Base-by-base conservation (phyloP, 2,329 filamentous ascomycete genomes). In the Triangularia setosa region DNA sequence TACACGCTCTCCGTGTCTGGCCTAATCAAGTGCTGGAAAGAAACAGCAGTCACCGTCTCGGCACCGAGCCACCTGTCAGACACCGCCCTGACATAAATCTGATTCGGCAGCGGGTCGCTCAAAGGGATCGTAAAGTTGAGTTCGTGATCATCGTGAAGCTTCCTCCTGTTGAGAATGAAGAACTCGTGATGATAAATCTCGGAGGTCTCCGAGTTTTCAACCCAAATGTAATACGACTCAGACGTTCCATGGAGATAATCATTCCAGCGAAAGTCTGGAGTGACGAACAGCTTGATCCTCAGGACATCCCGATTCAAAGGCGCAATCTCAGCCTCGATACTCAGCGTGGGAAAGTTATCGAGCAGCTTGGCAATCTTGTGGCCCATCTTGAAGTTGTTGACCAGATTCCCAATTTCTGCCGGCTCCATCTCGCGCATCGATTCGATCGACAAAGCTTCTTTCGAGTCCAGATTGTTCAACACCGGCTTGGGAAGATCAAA, bases 141-240 rank as follows among this genome's bases (percentile, higher is more conserved):
- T 77, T 99, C 95, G 71, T 99, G 95, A n/a, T 95, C 91, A 74
- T 98, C 93, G 69, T 96, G 87, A 2, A 99, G 83, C 81, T 97
- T 97, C 76, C 87, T 91, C 68, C 93, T 85, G 67, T 88, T 96
- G 5, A 99, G 83, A 63, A 99, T 95, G 78, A 99, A 98, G 77
- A 90, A 97, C 75, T 99, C 95, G 69, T 98, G 92, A 72, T 99
- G 95, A 72, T 97, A 98, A 48, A 99, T 98, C 76, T 98, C 93
- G 0, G 92, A 93, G 0, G 93, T 97, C 72, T 98, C 95, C 0
- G 94, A 97, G 74, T 98, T 97, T 76, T 99, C 95, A 2, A 99
- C 94, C 96, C 95, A 99, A 64, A 99, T 90, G 85, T 96, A 99
- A 79, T 96, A 99, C 3, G 94, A 94, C 73, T 99, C 95, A 0